Evolutionary conservation across 2,329 filamentous ascomycete species (phyloP), one percentile per base, ranked within the genome.

Genomic region (Phyllosticta citribraziliensis): DNA sequence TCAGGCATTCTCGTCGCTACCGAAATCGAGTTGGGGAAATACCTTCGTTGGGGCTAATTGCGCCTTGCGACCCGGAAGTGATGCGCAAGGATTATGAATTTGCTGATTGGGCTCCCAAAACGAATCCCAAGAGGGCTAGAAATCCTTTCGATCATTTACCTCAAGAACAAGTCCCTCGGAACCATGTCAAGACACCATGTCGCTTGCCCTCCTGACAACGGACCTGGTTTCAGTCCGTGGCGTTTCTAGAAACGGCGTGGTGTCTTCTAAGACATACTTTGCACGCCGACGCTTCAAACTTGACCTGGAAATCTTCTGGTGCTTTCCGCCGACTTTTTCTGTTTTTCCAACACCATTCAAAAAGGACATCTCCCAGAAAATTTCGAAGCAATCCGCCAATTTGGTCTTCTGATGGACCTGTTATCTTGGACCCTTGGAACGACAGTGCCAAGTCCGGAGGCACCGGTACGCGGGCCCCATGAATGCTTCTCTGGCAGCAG

Each of bases 361-460:
- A 11, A 19, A 14, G 9, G 2, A 11, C 52, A 30, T 11, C 47
- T 12, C 17, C 14, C 11, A 12, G 9, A 1, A 2, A 20, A 55
- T 27, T 14, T 1, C 1, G 5, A 47, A n/a, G 17, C 6, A 5
- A n/a, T n/a, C 40, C 22, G 17, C 4, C 6, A n/a, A 2, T n/a
- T n/a, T 8, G 2, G 14, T n/a, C 6, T n/a, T n/a, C 14, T 6
- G 14, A 63, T 60, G 57, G 76, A 78, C 66, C 68, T 78, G 58
- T 66, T 78, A 58, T 74, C 71, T 52, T 78, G 76, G 65, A 71
- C 73, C 8, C 76, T 78, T 62, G 67, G 67, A 50, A 70, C 70
- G 14, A 69, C 14, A 22, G 14, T 53, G 9, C 25, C 30, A 14
- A 35, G 51, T 11, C 55, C 58, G 11, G 55, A 63, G 10, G 25